Percentiles rank a stretch among this genome's conserved stretches.
phyloP scores from a whole-genome alignment of 2,329 filamentous ascomycete species.

The Alternaria infectoria region DNA sequence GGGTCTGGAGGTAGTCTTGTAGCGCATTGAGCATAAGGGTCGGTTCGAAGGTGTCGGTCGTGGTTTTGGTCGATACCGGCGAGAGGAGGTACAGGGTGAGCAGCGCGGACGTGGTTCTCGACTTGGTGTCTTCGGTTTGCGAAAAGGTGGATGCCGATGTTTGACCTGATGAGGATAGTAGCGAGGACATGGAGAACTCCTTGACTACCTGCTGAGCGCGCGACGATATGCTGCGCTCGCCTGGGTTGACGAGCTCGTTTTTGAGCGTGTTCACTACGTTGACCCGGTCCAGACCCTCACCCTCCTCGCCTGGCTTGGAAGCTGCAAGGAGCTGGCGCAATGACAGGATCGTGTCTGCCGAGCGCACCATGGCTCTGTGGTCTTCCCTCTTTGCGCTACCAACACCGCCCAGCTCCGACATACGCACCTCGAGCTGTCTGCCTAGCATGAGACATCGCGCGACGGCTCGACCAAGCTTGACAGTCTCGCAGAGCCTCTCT shows the following conservation, averaged over 20 bases:
- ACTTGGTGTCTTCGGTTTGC: slow-evolving; percentile 75
- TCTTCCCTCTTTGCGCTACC: slow-evolving; percentile 67
- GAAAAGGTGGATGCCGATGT: slow-evolving; percentile 57
- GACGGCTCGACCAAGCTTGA: slow-evolving; percentile 77
- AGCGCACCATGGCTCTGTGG: slow-evolving; percentile 79
- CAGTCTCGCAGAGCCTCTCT: slow-evolving; percentile 78
- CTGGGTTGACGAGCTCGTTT: slow-evolving; percentile 71
- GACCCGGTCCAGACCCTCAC: slow-evolving; percentile 75
- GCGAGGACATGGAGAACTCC: slow-evolving; percentile 77
- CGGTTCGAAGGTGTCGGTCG: slow-evolving; percentile 63
- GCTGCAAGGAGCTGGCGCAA: slow-evolving; percentile 75
- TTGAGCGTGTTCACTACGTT: slow-evolving; percentile 74
- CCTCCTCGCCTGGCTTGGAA: slow-evolving; percentile 74
- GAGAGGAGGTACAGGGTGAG: slow-evolving; percentile 82
- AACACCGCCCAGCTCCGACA: slow-evolving; percentile 69
- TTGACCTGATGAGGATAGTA: slow-evolving; percentile 48
- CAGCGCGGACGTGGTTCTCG: slow-evolving; percentile 75
- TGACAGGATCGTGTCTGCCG: slow-evolving; percentile 77
- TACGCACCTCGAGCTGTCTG: slow-evolving; percentile 84
- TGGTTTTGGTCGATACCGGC: slow-evolving; percentile 62
- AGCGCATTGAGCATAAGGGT: slow-evolving; percentile 76
- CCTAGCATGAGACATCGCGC: slow-evolving; percentile 81
- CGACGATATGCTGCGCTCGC: slow-evolving; percentile 75
- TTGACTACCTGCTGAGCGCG: slow-evolving; percentile 79
- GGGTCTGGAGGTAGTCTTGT: slow-evolving; percentile 80